phyloP scores from a whole-genome alignment of 805 yeast genomes.

The Naumovozyma baii region DNA sequence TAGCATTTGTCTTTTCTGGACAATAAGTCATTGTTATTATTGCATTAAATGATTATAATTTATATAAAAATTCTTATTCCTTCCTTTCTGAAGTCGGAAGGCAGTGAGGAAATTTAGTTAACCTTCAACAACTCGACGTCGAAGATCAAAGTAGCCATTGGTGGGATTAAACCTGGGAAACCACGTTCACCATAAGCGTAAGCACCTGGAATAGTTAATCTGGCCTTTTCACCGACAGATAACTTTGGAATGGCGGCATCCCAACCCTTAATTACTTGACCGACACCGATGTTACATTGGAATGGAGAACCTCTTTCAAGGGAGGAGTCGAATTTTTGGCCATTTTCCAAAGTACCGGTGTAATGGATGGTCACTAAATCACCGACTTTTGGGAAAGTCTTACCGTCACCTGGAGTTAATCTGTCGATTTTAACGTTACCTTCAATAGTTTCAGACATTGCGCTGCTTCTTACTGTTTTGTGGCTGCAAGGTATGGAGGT shows the following conservation, averaged over 20 bases:
- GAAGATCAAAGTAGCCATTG: slow-evolving; percentile 84
- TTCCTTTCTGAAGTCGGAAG: too few relatives aligned
- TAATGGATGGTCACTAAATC: slow-evolving; percentile 90
- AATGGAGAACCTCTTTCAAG: slow-evolving; percentile 92
- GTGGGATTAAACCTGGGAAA: slow-evolving; percentile 94
- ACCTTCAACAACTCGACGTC: slow-evolving; percentile 62
- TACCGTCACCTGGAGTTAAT: slow-evolving; percentile 61
- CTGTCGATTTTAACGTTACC: slow-evolving; percentile 33
- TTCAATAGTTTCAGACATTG: slow-evolving; percentile 31
- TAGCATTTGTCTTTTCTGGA: too few relatives aligned
- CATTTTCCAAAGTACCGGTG: slow-evolving; percentile 90
- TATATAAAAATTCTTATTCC: too few relatives aligned
- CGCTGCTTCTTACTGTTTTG: neutral
- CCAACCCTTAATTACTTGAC: slow-evolving; percentile 96
- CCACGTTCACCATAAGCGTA: slow-evolving; percentile 94
- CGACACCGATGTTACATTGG: slow-evolving; percentile 89
- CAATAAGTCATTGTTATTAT: too few relatives aligned
- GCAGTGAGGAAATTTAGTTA: slow-evolving; percentile 22
- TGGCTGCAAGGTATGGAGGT: neutral
- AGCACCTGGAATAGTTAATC: slow-evolving; percentile 83
- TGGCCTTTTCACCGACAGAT: slow-evolving; percentile 87
- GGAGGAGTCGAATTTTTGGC: slow-evolving; percentile 92
- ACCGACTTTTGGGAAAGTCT: slow-evolving; percentile 76
- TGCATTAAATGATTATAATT: too few relatives aligned
- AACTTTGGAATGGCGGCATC: slow-evolving; percentile 89